Conservation (phyloP, 352 stramenopile genomes). For the Thalassiosira delicatula region DNA sequence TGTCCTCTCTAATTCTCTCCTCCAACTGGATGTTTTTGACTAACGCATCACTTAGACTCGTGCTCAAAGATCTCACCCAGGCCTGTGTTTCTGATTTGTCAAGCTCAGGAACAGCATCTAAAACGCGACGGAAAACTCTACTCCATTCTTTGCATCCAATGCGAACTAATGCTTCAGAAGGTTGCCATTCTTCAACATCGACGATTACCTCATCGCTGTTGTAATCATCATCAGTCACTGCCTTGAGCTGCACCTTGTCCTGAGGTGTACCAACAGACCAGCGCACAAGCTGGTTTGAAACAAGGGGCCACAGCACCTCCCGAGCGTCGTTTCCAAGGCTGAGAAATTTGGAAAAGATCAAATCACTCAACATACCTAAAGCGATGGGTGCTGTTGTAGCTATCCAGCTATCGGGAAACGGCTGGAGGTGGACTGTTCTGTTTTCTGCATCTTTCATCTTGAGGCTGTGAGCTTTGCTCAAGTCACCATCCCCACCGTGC, state of each 20-base stretch:
- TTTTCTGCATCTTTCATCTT: slow-evolving; percentile 73
- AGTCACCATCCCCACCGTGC: slow-evolving; percentile 81
- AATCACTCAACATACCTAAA: slow-evolving; percentile 82
- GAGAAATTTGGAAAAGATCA: slow-evolving; percentile 71
- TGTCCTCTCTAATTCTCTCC: slow-evolving; percentile 51
- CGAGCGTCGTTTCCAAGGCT: slow-evolving; percentile 59
- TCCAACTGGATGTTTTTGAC: slow-evolving; percentile 65
- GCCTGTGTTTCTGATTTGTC: slow-evolving; percentile 52
- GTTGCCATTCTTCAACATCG: slow-evolving; percentile 69
- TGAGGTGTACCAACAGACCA: slow-evolving; percentile 70
- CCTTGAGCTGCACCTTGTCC: slow-evolving; percentile 42
- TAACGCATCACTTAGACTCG: slow-evolving; percentile 66
- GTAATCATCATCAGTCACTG: slow-evolving; percentile 24
- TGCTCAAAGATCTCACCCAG: slow-evolving; percentile 70
- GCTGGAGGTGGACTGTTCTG: slow-evolving; percentile 65
- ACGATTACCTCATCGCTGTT: slow-evolving; percentile 46
- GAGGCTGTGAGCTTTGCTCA: slow-evolving; percentile 79
- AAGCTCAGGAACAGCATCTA: slow-evolving; percentile 56
- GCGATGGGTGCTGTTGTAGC: slow-evolving; percentile 81
- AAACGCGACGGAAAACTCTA: slow-evolving; percentile 62
- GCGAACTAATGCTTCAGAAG: slow-evolving; percentile 82
- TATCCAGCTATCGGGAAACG: slow-evolving; percentile 85
- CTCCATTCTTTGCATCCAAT: slow-evolving; percentile 76
- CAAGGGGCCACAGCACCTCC: slow-evolving; percentile 70
- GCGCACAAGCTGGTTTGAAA: slow-evolving; percentile 60